phyloP scores from a whole-genome alignment of 345 rosid genomes.

The Cardamine resedifolia region DNA sequence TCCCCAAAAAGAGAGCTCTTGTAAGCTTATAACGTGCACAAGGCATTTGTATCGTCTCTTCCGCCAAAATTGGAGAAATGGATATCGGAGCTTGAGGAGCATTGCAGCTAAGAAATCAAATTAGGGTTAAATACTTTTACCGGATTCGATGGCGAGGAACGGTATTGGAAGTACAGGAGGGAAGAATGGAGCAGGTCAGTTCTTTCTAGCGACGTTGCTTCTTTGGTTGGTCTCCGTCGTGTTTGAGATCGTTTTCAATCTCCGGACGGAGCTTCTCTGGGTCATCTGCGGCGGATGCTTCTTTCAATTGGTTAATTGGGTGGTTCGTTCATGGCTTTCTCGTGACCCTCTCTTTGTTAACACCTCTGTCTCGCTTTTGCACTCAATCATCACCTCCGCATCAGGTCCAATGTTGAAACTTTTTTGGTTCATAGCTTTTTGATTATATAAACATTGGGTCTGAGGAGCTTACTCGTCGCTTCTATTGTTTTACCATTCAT shows the following conservation, averaged over 20 bases:
- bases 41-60: background rate
- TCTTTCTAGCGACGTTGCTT: slow-evolving; percentile 81
- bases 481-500: no score
- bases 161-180: slow-evolving; percentile 25
- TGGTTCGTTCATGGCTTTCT: slow-evolving; percentile 52
- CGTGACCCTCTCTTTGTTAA: slow-evolving; percentile 89
- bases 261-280: slow-evolving; percentile 51
- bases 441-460: background rate
- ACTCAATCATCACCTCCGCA: slow-evolving; percentile 68
- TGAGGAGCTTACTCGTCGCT: background rate
- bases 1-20: slow-evolving; percentile 3
- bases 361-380: slow-evolving; percentile 86
- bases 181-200: slow-evolving; percentile 48
- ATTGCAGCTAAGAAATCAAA: background rate
- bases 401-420: slow-evolving; percentile 58
- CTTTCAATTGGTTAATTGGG: slow-evolving; percentile 71
- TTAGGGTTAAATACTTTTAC: slow-evolving; percentile 16
- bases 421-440: background rate
- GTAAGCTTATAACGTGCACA: background rate
- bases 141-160: slow-evolving; percentile 26
- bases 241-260: slow-evolving; percentile 72
- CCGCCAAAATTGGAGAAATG: slow-evolving; percentile 26
- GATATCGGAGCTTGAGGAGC: background rate
- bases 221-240: slow-evolving; percentile 78
- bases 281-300: slow-evolving; percentile 58